Evolutionary conservation across 2,329 filamentous ascomycete species (phyloP), one percentile per base, ranked within the genome.

Genomic region (Amauroascus verrucosus): DNA sequence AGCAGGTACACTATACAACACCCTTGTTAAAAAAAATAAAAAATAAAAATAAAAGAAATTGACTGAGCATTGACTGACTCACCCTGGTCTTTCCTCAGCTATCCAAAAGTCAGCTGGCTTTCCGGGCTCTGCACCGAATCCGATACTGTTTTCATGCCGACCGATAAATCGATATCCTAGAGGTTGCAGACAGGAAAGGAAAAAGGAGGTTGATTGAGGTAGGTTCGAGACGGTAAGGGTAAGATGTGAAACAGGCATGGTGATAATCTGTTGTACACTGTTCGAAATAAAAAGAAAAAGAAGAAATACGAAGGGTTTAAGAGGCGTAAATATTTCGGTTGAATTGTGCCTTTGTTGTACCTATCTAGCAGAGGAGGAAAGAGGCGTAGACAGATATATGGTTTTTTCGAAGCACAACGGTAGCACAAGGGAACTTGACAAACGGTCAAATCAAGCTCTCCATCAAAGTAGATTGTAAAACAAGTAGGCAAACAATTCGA

Each of bases 191-290:
- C 88, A 77, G 57, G 85, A 80, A 20, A 89, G 80, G 70, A 88
- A 95, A 74, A 94, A 95, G 6, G 88, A 93, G 48, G 85, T 82
- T 2, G 88, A 86, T 33, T 83, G 81, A 52, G 88, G 81, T 51
- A 95, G 80, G 68, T 90, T 83, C 56, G 82, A 83, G 64, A 95
- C 88, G 35, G 79, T 82, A 57, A 84, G 73, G 56, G 79, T 80
- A 56, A 83, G 75, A 64, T 82, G 80, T 41, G 80, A 80, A 60
- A 82, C 70, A 54, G 80, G 79, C 81, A 84, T 84, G 14, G 13
- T 51, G 50, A 22, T 8, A 28, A 18, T 28, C 46, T 50, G 38
- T 50, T 50, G n/a, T 44, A 50, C 48, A 50, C 48, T 43, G 35
- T 28, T 32, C 5, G 3, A 28, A 8, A 8, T 7, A 45, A 45